Conservation (phyloP, 2,329 filamentous ascomycete genomes). For the Penicillium sp. region DNA sequence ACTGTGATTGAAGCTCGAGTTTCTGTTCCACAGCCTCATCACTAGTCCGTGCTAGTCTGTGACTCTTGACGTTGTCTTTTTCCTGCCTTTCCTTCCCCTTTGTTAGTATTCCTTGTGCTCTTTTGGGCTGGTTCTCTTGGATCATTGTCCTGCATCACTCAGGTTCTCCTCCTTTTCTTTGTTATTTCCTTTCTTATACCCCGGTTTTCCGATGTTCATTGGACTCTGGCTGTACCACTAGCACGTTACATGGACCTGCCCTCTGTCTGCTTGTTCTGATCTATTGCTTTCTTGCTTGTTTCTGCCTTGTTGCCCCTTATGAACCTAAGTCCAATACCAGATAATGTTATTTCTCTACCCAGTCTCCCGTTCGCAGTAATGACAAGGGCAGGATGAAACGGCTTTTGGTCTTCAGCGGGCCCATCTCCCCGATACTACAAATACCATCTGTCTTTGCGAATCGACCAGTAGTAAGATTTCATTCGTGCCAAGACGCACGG, state of each 20-base stretch:
- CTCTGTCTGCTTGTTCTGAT: slow-evolving; percentile 12
- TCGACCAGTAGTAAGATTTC: too few species aligned
- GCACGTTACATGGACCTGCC: slow-evolving; percentile 14
- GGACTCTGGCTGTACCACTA: slow-evolving; percentile 26
- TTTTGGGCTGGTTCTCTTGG: background rate
- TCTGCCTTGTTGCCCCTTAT: slow-evolving; percentile 3
- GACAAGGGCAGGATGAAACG: too few species aligned
- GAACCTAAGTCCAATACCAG: background rate
- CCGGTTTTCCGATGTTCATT: slow-evolving; percentile 25
- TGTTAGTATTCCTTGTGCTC: too few species aligned
- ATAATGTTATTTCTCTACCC: background rate
- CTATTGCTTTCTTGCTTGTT: slow-evolving; percentile 5
- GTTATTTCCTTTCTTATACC: slow-evolving; percentile 21
- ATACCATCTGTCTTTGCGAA: too few species aligned
- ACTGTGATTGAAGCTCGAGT: too few species aligned
- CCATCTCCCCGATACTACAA: too few species aligned
- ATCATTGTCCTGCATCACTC: slow-evolving; percentile 3
- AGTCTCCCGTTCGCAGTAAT: background rate
- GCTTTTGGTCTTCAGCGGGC: too few species aligned
- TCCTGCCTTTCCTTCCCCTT: too few species aligned
- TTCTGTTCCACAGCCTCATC: too few species aligned
- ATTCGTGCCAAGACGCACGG: too few species aligned
- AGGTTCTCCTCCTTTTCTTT: slow-evolving; percentile 19
- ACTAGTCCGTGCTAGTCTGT: too few species aligned
- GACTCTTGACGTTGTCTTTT: too few species aligned